Evolutionary conservation across 2,329 filamentous ascomycete species (phyloP).

Genomic region (Rhinocladiella similis): DNA sequence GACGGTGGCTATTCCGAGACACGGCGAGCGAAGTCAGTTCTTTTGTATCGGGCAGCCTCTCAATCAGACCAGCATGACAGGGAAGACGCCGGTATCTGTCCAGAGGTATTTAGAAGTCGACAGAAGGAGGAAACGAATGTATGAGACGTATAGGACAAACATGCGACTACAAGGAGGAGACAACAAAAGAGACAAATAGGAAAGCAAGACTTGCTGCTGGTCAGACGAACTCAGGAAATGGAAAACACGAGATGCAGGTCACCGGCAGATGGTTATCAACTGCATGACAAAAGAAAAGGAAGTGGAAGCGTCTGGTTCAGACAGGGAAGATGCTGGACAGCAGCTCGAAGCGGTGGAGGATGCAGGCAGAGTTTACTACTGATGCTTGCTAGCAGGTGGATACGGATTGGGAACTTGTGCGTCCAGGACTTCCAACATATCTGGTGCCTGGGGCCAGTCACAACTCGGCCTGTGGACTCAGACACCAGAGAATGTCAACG

Average conservation of each 20-base stretch:
- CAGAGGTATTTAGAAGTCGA: constrained; percentile 6
- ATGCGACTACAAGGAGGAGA: not conserved
- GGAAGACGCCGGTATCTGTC: not conserved
- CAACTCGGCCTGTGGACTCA: not conserved
- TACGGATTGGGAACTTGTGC: not conserved
- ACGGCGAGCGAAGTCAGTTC: not conserved
- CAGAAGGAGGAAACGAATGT: not conserved
- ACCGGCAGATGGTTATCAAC: not conserved
- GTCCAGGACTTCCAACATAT: not conserved
- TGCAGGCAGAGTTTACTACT: not conserved
- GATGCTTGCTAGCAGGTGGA: constrained; percentile 2
- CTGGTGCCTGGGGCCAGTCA: not conserved
- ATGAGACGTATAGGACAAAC: constrained; percentile 1
- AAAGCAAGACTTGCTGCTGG: constrained; percentile 4
- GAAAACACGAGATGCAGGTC: not conserved
- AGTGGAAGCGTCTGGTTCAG: not conserved
- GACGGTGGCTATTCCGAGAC: not conserved
- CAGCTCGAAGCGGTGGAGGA: not conserved
- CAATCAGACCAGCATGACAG: constrained; percentile 1
- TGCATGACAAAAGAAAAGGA: not conserved
- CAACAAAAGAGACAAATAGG: constrained; percentile 4
- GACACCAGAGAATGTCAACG: not conserved
- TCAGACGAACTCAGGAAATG: constrained; percentile 1
- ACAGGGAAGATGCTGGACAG: constrained; percentile 10
- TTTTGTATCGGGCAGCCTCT: not conserved